phyloP scores from a whole-genome alignment of 1,284 basidiomycete genomes.

The Cutaneotrichosporon sp. region DNA sequence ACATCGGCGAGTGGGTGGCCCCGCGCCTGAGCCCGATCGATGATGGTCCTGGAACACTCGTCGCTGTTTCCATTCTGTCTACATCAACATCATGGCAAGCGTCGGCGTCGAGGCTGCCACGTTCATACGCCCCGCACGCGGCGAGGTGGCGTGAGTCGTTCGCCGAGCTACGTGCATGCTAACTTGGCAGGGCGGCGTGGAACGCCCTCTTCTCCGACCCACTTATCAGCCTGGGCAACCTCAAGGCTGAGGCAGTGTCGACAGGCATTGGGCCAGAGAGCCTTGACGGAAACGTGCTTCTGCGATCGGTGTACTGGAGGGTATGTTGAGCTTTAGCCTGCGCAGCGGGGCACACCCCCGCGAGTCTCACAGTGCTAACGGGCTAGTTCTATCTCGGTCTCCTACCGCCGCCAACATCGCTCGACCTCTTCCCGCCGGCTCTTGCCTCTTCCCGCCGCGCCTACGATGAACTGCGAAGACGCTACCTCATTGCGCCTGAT shows the following conservation, averaged over 20 bases:
- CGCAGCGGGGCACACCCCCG: background rate
- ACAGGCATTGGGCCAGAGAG: slow-evolving; percentile 34
- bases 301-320: slow-evolving; percentile 48
- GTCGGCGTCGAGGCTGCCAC: background rate
- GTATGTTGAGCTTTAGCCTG: slow-evolving; percentile 23
- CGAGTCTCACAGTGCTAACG: background rate
- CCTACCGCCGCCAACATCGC: slow-evolving; percentile 42
- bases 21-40: too few species aligned
- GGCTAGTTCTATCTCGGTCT: slow-evolving; percentile 45
- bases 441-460: slow-evolving; percentile 27
- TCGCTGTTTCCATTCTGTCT: too few species aligned
- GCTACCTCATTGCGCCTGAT: slow-evolving; percentile 50
- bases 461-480: slow-evolving; percentile 43
- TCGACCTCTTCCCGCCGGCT: slow-evolving; percentile 32
- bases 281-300: slow-evolving; percentile 32
- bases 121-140: background rate
- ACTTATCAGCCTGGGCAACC: slow-evolving; percentile 35
- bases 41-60: too few species aligned
- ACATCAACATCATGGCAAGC: background rate
- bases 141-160: background rate
- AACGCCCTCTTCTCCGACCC: slow-evolving; percentile 40
- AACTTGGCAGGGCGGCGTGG: slow-evolving; percentile 33
- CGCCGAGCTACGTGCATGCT: background rate
- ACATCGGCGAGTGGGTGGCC: too few species aligned
- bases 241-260: slow-evolving; percentile 34